These are phyloP conservation scores for Termitomyces sp. DNA, from an alignment of 768 basidiomycete species.

Conservation along the genomic window DNA sequence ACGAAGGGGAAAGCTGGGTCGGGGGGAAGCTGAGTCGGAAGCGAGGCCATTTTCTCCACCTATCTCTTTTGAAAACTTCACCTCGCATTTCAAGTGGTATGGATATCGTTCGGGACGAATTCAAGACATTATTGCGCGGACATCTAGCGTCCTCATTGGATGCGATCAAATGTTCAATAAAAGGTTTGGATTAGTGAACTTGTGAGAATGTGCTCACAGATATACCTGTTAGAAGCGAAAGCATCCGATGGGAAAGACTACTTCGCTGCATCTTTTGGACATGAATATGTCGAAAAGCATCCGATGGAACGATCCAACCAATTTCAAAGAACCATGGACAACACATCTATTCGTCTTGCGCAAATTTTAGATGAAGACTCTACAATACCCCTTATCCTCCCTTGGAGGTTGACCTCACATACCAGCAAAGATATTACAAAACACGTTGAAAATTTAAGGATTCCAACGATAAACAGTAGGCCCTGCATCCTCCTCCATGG, in stretches of 20 bases:
- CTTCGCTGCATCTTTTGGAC: too few species aligned
- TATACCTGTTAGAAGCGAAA: neutral
- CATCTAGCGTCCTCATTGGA: neutral
- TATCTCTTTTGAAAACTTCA: neutral
- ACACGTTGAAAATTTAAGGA: neutral
- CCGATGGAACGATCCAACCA: neutral
- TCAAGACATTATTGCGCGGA: neutral
- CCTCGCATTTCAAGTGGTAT: neutral
- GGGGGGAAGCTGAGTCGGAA: neutral
- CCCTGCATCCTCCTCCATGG: neutral
- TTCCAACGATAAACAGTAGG: slow-evolving; percentile 45
- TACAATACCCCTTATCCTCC: neutral
- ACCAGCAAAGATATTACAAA: neutral
- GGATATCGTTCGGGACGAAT: too few species aligned
- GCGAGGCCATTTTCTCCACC: neutral
- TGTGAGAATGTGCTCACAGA: too few species aligned
- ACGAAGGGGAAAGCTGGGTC: neutral
- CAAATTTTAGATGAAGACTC: neutral
- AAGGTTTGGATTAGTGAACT: neutral
- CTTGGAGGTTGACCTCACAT: neutral
- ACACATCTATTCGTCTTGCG: neutral
- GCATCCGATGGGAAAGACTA: too few species aligned
- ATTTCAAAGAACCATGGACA: neutral
- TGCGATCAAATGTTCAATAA: neutral
- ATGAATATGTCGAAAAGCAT: too few species aligned